A percentile compares a stretch with the other conserved stretches of the same genome.
Conservation (phyloP, 441 rosid genomes). For the Erodium texanum region DNA sequence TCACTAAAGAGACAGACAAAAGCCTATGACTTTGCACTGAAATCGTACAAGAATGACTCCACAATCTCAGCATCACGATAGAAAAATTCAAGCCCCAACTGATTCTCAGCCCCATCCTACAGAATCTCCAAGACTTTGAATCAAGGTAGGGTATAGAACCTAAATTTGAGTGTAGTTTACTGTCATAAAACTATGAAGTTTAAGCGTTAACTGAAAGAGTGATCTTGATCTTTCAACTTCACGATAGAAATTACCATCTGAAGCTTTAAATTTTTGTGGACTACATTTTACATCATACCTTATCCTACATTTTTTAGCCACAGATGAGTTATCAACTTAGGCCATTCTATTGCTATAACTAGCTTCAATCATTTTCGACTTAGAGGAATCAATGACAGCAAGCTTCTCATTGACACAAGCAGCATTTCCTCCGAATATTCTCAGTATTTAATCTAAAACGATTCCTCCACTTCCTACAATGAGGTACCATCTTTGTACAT, state of each 20-base stretch:
- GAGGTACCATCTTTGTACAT: constrained; percentile 12
- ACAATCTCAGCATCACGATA: too few relatives aligned
- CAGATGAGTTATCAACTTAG: constrained; percentile 28
- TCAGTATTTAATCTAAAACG: neutral
- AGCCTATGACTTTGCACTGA: constrained; percentile 15
- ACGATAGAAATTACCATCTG: too few relatives aligned
- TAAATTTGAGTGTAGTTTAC: neutral
- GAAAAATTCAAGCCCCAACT: constrained; percentile 25
- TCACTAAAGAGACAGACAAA: neutral
- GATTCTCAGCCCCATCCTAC: constrained; percentile 19
- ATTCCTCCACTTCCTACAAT: neutral
- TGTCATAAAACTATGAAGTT: neutral
- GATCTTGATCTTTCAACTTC: too few relatives aligned
- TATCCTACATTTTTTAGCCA: constrained; percentile 21
- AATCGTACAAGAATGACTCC: too few relatives aligned
- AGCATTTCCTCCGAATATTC: constrained; percentile 26
- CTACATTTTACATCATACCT: constrained; percentile 20
- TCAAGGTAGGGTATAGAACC: neutral
- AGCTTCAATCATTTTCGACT: constrained; percentile 10
- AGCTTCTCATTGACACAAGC: constrained; percentile 23
- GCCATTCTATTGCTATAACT: neutral
- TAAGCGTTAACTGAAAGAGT: neutral
- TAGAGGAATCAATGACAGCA: constrained; percentile 13
- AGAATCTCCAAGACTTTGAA: constrained; percentile 16
- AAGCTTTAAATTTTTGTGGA: neutral